phyloP scores from a whole-genome alignment of 352 stramenopile genomes.

The Peronospora destructor region DNA sequence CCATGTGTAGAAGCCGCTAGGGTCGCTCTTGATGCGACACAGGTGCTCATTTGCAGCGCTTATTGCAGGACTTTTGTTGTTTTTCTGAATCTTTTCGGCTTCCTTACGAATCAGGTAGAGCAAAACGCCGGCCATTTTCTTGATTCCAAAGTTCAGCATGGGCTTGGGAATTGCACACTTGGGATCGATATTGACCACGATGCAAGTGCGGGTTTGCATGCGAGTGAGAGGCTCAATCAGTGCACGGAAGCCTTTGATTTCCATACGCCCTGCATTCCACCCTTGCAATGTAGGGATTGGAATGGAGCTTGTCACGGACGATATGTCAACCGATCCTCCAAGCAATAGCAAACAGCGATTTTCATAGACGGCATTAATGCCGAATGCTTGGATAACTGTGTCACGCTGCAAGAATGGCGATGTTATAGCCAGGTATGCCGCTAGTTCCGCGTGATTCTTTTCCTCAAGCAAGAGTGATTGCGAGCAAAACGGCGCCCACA shows the following conservation, averaged over 20 bases:
- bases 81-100: slow-evolving; percentile 71
- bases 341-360: slow-evolving; percentile 60
- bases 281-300: slow-evolving; percentile 47
- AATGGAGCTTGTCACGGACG: slow-evolving; percentile 23
- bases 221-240: slow-evolving; percentile 70
- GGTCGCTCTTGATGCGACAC: slow-evolving; percentile 52
- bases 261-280: slow-evolving; percentile 67
- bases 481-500: slow-evolving; percentile 73
- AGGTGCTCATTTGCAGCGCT: slow-evolving; percentile 48
- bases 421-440: slow-evolving; percentile 61
- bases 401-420: slow-evolving; percentile 73
- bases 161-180: slow-evolving; percentile 66
- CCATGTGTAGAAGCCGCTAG: slow-evolving; percentile 73
- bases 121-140: slow-evolving; percentile 74
- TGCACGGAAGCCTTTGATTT: slow-evolving; percentile 66
- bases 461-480: slow-evolving; percentile 54
- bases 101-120: slow-evolving; percentile 72
- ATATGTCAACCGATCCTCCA: slow-evolving; percentile 46
- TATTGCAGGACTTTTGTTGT: slow-evolving; percentile 25
- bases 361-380: slow-evolving; percentile 79
- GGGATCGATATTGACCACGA: slow-evolving; percentile 73
- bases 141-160: slow-evolving; percentile 77
- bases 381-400: slow-evolving; percentile 57
- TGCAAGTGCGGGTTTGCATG: slow-evolving; percentile 58
- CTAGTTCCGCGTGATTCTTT: slow-evolving; percentile 45